These are phyloP conservation scores for Phytophthora fragariaefolia DNA, from an alignment of 352 stramenopile species.

Conservation along the genomic window DNA sequence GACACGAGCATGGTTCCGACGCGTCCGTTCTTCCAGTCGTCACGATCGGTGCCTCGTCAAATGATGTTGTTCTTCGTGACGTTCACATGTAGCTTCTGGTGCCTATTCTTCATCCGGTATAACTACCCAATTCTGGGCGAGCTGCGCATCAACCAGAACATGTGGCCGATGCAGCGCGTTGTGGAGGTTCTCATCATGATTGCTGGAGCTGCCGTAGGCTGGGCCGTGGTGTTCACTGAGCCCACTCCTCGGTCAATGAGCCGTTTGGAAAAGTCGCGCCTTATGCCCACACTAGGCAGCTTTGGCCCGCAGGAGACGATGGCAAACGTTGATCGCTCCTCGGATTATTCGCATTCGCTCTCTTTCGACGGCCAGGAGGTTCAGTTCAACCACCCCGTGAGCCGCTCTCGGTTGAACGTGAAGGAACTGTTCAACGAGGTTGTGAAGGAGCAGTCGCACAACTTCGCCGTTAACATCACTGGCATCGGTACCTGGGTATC, in stretches of 20 bases:
- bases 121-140: slow-evolving; percentile 75
- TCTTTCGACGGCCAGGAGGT: slow-evolving; percentile 82
- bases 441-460: slow-evolving; percentile 87
- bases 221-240: slow-evolving; percentile 70
- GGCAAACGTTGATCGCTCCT: slow-evolving; percentile 49
- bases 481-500: slow-evolving; percentile 86
- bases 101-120: slow-evolving; percentile 74
- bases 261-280: slow-evolving; percentile 74
- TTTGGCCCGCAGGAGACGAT: slow-evolving; percentile 33
- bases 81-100: slow-evolving; percentile 76
- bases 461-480: slow-evolving; percentile 82
- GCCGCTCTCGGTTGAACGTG: slow-evolving; percentile 71
- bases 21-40: slow-evolving; percentile 79
- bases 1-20: slow-evolving; percentile 83
- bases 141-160: slow-evolving; percentile 68
- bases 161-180: slow-evolving; percentile 86
- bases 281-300: slow-evolving; percentile 54
- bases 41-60: slow-evolving; percentile 68
- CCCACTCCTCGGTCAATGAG: slow-evolving; percentile 77
- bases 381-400: slow-evolving; percentile 79
- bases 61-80: slow-evolving; percentile 85
- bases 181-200: slow-evolving; percentile 83
- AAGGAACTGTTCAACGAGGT: slow-evolving; percentile 81
- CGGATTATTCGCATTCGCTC: slow-evolving; percentile 78
- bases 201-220: slow-evolving; percentile 57